phyloP scores from a whole-genome alignment of 2,329 filamentous ascomycete species.

The Sclerotinia trifoliorum region DNA sequence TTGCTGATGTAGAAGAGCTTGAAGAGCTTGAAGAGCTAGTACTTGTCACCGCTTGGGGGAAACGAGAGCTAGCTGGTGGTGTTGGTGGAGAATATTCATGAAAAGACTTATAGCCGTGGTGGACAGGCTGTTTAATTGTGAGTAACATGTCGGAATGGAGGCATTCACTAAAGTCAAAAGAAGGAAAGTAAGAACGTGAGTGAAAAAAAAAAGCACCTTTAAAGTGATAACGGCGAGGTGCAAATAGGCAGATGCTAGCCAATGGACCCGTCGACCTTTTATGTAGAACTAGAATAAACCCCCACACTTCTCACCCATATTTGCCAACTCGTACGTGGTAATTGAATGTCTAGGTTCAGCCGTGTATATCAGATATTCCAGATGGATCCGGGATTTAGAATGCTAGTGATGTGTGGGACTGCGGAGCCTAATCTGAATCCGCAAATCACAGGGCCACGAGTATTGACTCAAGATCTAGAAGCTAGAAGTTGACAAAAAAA shows the following conservation, averaged over 20 bases:
- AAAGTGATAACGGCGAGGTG: slow-evolving; percentile 29
- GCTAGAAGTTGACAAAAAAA: slow-evolving; percentile 28
- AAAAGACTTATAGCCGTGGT: slow-evolving; percentile 48
- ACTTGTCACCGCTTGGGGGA: slow-evolving; percentile 43
- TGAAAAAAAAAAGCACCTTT: slow-evolving; percentile 35
- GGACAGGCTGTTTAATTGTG: slow-evolving; percentile 49
- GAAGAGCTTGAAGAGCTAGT: slow-evolving; percentile 38
- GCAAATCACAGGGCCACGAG: slow-evolving; percentile 35
- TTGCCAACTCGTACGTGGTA: slow-evolving; percentile 35
- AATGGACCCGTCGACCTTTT: slow-evolving; percentile 36
- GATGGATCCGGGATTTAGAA: slow-evolving; percentile 31
- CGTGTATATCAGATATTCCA: slow-evolving; percentile 30
- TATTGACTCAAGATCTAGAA: slow-evolving; percentile 33
- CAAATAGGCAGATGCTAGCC: slow-evolving; percentile 29
- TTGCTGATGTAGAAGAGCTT: slow-evolving; percentile 29
- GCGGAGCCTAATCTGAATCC: slow-evolving; percentile 32
- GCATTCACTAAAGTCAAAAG: slow-evolving; percentile 36
- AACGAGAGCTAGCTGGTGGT: slow-evolving; percentile 44
- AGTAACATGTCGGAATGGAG: slow-evolving; percentile 47
- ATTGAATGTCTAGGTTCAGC: slow-evolving; percentile 22
- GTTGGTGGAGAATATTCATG: slow-evolving; percentile 49
- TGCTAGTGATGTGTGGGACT: slow-evolving; percentile 30
- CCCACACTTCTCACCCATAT: slow-evolving; percentile 34
- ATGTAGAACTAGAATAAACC: slow-evolving; percentile 32
- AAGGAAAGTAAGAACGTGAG: slow-evolving; percentile 36